phyloP scores from a whole-genome alignment of 306 rosid genomes.

The Dryas drummondii region DNA sequence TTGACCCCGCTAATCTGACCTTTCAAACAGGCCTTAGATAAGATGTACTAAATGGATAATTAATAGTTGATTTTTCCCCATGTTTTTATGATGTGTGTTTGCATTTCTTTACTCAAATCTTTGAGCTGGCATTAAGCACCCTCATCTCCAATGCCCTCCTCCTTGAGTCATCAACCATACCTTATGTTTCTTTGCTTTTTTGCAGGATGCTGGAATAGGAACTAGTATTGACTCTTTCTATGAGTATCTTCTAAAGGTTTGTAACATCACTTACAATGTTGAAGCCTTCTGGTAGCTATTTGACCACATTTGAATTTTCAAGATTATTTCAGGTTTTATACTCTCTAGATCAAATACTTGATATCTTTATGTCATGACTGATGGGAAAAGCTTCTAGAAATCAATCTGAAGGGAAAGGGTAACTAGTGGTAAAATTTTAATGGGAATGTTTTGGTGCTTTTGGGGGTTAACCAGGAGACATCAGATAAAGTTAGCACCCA shows the following conservation, averaged over 20 bases:
- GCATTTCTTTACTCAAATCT: not conserved
- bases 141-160: constrained; percentile 5
- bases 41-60: not conserved
- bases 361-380: not conserved
- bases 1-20: not conserved
- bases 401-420: not conserved
- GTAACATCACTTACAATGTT: constrained; percentile 33
- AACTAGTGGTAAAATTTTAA: not conserved
- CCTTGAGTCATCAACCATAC: constrained; percentile 9
- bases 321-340: not conserved
- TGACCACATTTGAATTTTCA: constrained; percentile 8
- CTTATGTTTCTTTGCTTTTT: constrained; percentile 30
- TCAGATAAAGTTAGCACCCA: not conserved
- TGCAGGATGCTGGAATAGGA: constrained; percentile 99
- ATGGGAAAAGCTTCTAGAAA: not conserved
- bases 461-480: not conserved
- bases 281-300: constrained; percentile 22
- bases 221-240: constrained; percentile 98
- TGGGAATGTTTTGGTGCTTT: not conserved
- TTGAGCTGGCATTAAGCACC: not conserved
- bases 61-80: not conserved
- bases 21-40: not conserved
- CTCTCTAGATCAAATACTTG: not conserved
- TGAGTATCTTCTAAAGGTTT: constrained; percentile 89
- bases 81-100: not conserved